Percentiles rank a stretch among this genome's conserved stretches.
These are phyloP conservation scores for Persicaria tinctoria DNA, from an alignment of 148 eudicot genomes.

Conservation along the genomic window DNA sequence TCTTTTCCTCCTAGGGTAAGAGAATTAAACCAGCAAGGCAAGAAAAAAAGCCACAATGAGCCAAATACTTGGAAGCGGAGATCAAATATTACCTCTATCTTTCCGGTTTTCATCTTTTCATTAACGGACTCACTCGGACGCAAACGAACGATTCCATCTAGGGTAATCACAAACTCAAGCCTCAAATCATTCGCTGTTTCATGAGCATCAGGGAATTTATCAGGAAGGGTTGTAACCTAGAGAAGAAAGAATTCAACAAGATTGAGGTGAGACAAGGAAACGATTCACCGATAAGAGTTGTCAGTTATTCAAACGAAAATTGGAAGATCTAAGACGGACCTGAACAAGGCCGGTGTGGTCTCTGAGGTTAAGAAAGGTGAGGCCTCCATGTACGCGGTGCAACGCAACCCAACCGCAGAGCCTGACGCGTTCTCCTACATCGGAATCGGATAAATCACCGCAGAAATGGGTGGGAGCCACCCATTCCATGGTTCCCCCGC, in stretches of 20 bases:
- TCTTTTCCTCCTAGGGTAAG: background rate
- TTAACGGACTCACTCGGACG: constrained; percentile 76
- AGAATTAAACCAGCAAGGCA: background rate
- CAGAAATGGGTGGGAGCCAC: constrained; percentile 55
- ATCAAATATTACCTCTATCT: constrained; percentile 49
- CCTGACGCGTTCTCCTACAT: constrained; percentile 71
- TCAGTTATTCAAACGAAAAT: background rate
- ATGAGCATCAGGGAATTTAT: constrained; percentile 86
- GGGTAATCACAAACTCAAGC: constrained; percentile 80
- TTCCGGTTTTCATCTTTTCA: constrained; percentile 83
- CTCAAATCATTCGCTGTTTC: constrained; percentile 50
- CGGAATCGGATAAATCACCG: constrained; percentile 56
- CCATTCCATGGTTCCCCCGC: constrained; percentile 50
- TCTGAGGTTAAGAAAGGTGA: constrained; percentile 71
- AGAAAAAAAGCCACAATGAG: background rate
- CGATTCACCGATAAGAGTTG: background rate
- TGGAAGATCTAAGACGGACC: constrained; percentile 27
- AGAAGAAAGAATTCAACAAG: constrained; percentile 11
- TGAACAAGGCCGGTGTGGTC: constrained; percentile 83
- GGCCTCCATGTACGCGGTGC: constrained; percentile 74
- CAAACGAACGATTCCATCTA: constrained; percentile 68
- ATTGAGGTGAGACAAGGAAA: background rate
- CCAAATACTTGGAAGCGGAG: constrained; percentile 7
- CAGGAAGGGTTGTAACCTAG: constrained; percentile 90
- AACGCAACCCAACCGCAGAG: constrained; percentile 96